phyloP scores from a whole-genome alignment of 1,284 basidiomycete genomes.

The Cryptococcus sp. region DNA sequence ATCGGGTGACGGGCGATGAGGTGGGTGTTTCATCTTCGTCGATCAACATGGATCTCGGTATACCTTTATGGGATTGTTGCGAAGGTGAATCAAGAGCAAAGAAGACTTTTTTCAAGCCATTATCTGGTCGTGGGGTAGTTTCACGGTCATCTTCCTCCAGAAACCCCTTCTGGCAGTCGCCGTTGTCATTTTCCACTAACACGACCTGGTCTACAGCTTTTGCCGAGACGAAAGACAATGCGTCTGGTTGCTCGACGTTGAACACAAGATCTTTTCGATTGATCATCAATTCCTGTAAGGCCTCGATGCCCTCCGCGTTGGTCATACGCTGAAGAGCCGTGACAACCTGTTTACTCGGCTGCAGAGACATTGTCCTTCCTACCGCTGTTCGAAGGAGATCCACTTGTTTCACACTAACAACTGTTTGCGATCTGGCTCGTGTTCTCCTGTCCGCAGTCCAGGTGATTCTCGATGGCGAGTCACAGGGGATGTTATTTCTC shows the following conservation, averaged over 20 bases:
- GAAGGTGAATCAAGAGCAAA: not conserved
- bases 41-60: not conserved
- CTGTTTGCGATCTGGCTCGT: slow-evolving; percentile 12
- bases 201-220: no score
- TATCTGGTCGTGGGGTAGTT: not conserved
- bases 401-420: slow-evolving; percentile 10
- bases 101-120: slow-evolving; percentile 1
- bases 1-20: slow-evolving; percentile 4
- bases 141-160: not conserved
- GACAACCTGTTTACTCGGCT: slow-evolving; percentile 13
- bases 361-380: slow-evolving; percentile 18
- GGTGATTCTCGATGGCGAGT: not conserved
- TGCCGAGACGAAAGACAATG: no score
- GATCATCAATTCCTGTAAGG: not conserved
- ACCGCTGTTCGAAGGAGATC: slow-evolving; percentile 17
- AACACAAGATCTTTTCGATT: not conserved
- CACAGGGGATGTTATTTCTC: not conserved
- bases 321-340: not conserved
- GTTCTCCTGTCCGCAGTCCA: slow-evolving; percentile 2
- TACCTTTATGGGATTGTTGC: not conserved
- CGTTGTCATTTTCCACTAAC: no score
- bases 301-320: not conserved
- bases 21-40: not conserved
- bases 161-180: not conserved
- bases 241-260: not conserved